Base-by-base conservation (phyloP, 805 yeast genomes). In the Yarrowia divulgata region DNA sequence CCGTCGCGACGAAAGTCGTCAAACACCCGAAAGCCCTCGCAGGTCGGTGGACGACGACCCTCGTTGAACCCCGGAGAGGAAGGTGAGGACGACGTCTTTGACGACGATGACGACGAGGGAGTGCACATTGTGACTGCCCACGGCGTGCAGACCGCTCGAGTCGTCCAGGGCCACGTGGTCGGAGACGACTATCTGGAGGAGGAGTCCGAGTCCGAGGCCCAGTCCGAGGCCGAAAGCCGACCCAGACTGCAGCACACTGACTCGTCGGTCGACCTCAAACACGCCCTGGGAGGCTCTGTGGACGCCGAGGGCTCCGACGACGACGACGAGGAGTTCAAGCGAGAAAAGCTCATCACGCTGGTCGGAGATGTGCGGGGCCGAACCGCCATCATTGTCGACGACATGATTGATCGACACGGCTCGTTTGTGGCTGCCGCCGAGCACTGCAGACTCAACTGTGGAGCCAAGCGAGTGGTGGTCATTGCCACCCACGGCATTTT, bases 401-500 rank as follows among this genome's bases (percentile, higher is more conserved):
- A 95, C 78, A 91, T 95, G 96, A 90, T 95, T 75, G 99, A 95
- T 78, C 92, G 95, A 77, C 97, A 97, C 55, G 88, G 89, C 72
- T 88, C 97, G 10, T 94, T 93, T 77, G 90, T 95, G 72, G 94
- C 98, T 39, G 99, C 99, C 52, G 99, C 99, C 42, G 99, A 95
- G 81, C 99, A 95, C 81, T 87, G 97, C 78, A 86, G 96, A 73
- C 84, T 91, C 79, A 94, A 93, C 79, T 95, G 99, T 81, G 99
- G 99, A 70, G 99, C 99, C 71, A 90, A 88, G 74, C 85, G 87
- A 70, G 97, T 95, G 35, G 91, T 90, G 74, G 87, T 95, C 32
- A 88, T 95, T 71, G 98, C 97, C 16, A 94, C 98, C 4, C 99
- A 95, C 77, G 99, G 99, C 73, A 85, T 94, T 52, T 94, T 95